These are phyloP conservation scores for Aspergillus campestris DNA, from an alignment of 495 filamentous ascomycete genomes.

Conservation along the genomic window DNA sequence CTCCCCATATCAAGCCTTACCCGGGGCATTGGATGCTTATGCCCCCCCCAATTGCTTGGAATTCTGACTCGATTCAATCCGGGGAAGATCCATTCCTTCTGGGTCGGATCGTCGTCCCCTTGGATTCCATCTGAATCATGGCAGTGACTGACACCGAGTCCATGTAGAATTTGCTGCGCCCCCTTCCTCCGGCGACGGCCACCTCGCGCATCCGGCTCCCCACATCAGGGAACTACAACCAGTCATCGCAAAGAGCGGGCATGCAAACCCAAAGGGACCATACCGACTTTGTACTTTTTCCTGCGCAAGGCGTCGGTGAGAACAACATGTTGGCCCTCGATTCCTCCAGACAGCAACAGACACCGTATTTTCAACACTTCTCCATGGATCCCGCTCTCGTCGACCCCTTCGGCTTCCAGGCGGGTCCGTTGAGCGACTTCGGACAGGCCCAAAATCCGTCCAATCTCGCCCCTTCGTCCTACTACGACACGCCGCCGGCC, in stretches of 20 bases:
- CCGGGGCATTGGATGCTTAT: too few species aligned
- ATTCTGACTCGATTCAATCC: too few species aligned
- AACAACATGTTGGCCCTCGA: conserved; percentile 35
- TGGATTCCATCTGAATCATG: background rate
- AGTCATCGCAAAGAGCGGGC: conserved; percentile 4
- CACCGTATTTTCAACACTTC: conserved; percentile 27
- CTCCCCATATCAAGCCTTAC: background rate
- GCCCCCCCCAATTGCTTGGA: too few species aligned
- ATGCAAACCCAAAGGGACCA: conserved; percentile 12
- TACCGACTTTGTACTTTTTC: conserved; percentile 23
- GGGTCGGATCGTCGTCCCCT: too few species aligned
- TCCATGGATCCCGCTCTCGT: conserved; percentile 28
- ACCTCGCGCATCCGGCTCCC: conserved; percentile 1
- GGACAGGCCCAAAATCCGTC: conserved; percentile 19
- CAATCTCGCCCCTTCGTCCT: conserved; percentile 17
- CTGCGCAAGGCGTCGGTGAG: conserved; percentile 1
- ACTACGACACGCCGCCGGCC: conserved; percentile 19
- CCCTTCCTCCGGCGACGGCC: background rate
- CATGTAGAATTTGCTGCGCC: conserved; percentile 1
- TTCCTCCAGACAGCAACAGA: conserved; percentile 25
- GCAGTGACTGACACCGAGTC: background rate
- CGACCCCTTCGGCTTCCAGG: conserved; percentile 26
- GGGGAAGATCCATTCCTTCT: too few species aligned
- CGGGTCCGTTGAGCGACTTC: conserved; percentile 21
- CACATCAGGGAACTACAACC: background rate